Evolutionary conservation across 768 basidiomycete genomes (phyloP).

Genomic region (Rhizopogon vinicolor): DNA sequence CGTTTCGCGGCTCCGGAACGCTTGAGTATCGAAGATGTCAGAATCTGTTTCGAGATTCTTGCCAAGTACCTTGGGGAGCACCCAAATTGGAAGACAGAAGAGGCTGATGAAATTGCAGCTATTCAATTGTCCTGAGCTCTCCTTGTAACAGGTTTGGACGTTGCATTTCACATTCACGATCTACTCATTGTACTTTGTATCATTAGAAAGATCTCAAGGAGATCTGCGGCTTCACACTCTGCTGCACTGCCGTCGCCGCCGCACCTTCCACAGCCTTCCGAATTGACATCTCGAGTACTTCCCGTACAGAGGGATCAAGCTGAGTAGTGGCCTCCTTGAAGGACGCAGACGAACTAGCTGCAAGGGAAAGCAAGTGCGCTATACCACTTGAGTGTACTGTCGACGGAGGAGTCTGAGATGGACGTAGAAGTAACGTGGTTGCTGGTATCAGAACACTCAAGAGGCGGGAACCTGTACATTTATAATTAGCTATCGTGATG

Average conservation of each 20-base stretch:
- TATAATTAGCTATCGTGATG: conserved; percentile 9
- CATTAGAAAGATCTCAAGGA: conserved; percentile 66
- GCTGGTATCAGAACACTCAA: conserved; percentile 75
- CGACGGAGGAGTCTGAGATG: conserved; percentile 35
- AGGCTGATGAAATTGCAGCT: neutral
- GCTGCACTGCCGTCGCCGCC: conserved; percentile 25
- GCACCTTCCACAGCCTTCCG: conserved; percentile 64
- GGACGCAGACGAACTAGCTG: conserved; percentile 60
- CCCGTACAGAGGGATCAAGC: conserved; percentile 52
- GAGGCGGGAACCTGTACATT: conserved; percentile 51
- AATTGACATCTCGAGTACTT: conserved; percentile 71
- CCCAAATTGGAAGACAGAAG: neutral
- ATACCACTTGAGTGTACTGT: conserved; percentile 55
- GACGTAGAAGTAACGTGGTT: conserved; percentile 63
- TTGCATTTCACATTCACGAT: neutral
- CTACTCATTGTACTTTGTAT: neutral
- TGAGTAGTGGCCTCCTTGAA: conserved; percentile 84
- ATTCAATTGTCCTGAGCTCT: neutral
- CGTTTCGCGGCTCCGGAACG: conserved; percentile 30
- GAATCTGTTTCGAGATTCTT: neutral
- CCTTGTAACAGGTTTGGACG: neutral
- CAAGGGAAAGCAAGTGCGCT: conserved; percentile 65
- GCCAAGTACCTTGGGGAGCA: neutral
- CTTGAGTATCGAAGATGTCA: conserved; percentile 15
- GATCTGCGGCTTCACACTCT: conserved; percentile 65